Evolutionary conservation across 1,284 basidiomycete species (phyloP), one percentile per base, ranked within the genome.

Genomic region (Cutaneotrichosporon sp.): DNA sequence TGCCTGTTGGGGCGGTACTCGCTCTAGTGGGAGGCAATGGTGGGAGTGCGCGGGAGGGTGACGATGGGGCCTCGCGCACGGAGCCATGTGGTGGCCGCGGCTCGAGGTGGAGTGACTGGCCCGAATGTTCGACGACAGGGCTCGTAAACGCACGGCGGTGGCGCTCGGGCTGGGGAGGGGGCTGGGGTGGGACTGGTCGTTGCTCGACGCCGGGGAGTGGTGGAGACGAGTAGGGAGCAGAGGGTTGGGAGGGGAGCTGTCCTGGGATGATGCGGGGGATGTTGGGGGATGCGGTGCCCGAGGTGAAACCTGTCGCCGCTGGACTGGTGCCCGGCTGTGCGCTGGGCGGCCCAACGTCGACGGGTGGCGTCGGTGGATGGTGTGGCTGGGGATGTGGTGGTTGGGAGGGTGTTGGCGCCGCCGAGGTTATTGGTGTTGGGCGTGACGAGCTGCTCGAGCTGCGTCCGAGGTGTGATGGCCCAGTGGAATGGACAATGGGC

Each of bases 131-230:
- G 4, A 21, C n/a, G 14, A 17, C 30, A 8, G 70, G 69, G 12
- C 66, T 63, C 1, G 70, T 71, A 46, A 64, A 66, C 4, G 70
- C 68, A 9, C 70, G 50, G 4, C 66, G 54, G 50, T 73, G 71
- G 18, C 71, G 54, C 42, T 70, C 67, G 7, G 71, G 71, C 46
- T 72, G 68, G 20, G 71, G 71, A 23, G 71, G 69, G 1, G 68
- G 68, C 48, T 64, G 62, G n/a, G 69, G 71, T 4, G 68, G 67
- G 10, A 41, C 26, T 21, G 50, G 46, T 20, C 46, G 46, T 7
- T 33, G 30, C 5, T 50, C 49, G 15, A 13, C 9, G 34, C 33
- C 22, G 4, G 18, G 20, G 5, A 44, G 41, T 4, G 40, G 48
- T 42, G 47, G 22, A 40, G 51, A 47, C 41, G 4, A 12, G 41